A percentile compares a stretch with the other conserved stretches of the same genome.
phyloP scores from a whole-genome alignment of 371 early-diverging fungal species.

The Mortierella sp. region DNA sequence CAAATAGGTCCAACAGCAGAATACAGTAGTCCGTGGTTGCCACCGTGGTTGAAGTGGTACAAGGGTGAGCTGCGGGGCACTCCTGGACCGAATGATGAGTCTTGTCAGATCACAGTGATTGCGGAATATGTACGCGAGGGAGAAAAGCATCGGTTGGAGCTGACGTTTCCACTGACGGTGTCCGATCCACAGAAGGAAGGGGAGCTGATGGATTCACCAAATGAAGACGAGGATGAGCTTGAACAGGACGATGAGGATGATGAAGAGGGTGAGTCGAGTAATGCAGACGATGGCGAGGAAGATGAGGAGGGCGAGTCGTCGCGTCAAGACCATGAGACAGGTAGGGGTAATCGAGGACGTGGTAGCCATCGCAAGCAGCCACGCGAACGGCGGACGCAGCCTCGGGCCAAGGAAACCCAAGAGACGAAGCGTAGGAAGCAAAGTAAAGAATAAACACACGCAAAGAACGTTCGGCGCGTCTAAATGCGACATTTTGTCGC shows the following conservation, averaged over 20 bases:
- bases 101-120: slow-evolving; percentile 59
- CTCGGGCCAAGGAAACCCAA: slow-evolving; percentile 14
- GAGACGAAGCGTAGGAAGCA: slow-evolving; percentile 32
- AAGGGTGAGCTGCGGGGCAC: slow-evolving; percentile 65
- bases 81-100: slow-evolving; percentile 61
- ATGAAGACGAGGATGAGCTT: slow-evolving; percentile 27
- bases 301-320: slow-evolving; percentile 9
- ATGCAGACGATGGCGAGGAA: slow-evolving; percentile 11
- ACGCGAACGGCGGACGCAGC: slow-evolving; percentile 3
- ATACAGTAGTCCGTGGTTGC: slow-evolving; percentile 71
- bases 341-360: background rate
- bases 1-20: slow-evolving; percentile 61
- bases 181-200: slow-evolving; percentile 45
- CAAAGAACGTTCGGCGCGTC: too few relatives aligned
- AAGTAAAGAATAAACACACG: slow-evolving; percentile 7
- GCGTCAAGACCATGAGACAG: background rate
- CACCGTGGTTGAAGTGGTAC: slow-evolving; percentile 73
- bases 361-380: slow-evolving; percentile 15
- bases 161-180: slow-evolving; percentile 44
- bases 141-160: slow-evolving; percentile 50
- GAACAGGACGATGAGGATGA: slow-evolving; percentile 14
- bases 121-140: slow-evolving; percentile 70
- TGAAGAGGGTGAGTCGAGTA: slow-evolving; percentile 5
- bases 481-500: too few relatives aligned
- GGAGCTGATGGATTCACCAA: slow-evolving; percentile 31